A percentile compares a stretch with the other conserved stretches of the same genome.
Evolutionary conservation across 176 grass and related monocot genomes (phyloP).

Genomic region (Musa itinerans): DNA sequence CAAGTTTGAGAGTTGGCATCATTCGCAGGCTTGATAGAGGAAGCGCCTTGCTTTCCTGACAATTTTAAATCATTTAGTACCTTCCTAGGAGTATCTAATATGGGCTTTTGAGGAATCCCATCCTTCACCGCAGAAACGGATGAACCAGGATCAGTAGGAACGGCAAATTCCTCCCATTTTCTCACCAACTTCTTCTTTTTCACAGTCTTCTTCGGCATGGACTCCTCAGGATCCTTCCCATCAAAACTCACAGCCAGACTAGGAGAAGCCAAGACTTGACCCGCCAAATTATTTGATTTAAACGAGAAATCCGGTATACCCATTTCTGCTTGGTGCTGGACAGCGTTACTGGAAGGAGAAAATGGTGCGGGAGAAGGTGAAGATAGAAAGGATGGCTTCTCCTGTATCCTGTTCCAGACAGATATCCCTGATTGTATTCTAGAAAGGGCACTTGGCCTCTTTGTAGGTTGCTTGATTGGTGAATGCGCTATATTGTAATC

Average conservation of each 20-base stretch:
- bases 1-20: constrained; percentile 19
- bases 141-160: constrained; percentile 38
- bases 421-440: constrained; percentile 42
- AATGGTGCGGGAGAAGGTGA: constrained; percentile 26
- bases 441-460: constrained; percentile 33
- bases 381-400: constrained; percentile 26
- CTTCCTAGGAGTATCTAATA: constrained; percentile 24
- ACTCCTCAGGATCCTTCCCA: constrained; percentile 28
- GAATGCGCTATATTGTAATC: constrained; percentile 16
- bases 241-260: constrained; percentile 27
- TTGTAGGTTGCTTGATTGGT: constrained; percentile 18
- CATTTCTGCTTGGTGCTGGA: constrained; percentile 18
- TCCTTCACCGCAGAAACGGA: constrained; percentile 32
- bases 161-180: constrained; percentile 19
- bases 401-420: constrained; percentile 84
- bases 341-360: constrained; percentile 13
- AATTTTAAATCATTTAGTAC: constrained; percentile 18
- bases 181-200: constrained; percentile 58
- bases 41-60: constrained; percentile 4
- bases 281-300: constrained; percentile 12
- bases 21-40: constrained; percentile 19
- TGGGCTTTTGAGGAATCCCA: constrained; percentile 26
- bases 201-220: constrained; percentile 35
- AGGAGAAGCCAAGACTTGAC: not conserved
- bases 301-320: constrained; percentile 11